These are phyloP conservation scores for Scenedesmus sp. DNA, from an alignment of 163 green algal species.

Conservation along the genomic window DNA sequence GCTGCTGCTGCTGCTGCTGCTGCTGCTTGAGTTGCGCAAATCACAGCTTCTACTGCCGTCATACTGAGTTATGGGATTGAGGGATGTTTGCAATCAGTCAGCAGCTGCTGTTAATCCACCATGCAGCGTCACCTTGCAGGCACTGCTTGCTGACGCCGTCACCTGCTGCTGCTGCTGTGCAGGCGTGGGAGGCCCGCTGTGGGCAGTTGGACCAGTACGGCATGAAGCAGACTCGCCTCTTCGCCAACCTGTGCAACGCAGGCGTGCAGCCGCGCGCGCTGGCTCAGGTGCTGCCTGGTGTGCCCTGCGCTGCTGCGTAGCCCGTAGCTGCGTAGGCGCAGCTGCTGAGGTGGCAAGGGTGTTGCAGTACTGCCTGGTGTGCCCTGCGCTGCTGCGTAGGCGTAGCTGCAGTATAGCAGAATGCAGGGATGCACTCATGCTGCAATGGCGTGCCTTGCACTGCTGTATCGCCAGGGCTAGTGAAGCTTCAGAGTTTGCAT, in stretches of 20 bases:
- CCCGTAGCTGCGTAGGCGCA: not conserved
- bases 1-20: not conserved
- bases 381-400: slow-evolving; percentile 7
- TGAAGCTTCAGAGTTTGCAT: too few species aligned
- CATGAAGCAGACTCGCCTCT: slow-evolving; percentile 84
- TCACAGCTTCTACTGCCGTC: not conserved
- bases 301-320: slow-evolving; percentile 12
- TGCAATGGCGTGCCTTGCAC: too few species aligned
- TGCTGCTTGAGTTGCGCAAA: not conserved
- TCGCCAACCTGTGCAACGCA: slow-evolving; percentile 95
- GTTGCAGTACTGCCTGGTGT: not conserved
- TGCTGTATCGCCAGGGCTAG: too few species aligned
- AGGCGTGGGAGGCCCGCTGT: slow-evolving; percentile 77
- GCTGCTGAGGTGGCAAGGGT: not conserved
- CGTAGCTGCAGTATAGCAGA: not conserved
- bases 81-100: too few species aligned
- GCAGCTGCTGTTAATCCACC: too few species aligned
- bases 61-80: not conserved
- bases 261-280: slow-evolving; percentile 63
- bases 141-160: not conserved
- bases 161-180: slow-evolving; percentile 3
- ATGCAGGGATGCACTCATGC: too few species aligned
- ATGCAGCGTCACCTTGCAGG: not conserved
- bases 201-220: slow-evolving; percentile 87
- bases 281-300: slow-evolving; percentile 33